Conservation (phyloP, 805 yeast genomes). For the Ogataea trehalophila region DNA sequence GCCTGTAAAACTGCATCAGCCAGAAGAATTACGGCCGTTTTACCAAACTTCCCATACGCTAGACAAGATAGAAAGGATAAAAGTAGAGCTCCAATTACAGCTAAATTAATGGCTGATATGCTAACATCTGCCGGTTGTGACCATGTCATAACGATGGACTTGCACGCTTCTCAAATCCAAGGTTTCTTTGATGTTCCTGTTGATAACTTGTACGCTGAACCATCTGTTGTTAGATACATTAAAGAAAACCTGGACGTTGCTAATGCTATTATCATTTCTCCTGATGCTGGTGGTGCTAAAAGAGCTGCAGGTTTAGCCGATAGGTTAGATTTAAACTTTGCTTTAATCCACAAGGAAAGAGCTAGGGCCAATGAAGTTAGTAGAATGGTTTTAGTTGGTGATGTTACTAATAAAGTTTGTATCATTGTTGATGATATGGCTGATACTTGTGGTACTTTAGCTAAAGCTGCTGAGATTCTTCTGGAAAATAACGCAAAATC, state of each 20-base stretch:
- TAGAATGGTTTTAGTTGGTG: conserved; percentile 82
- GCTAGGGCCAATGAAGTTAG: conserved; percentile 80
- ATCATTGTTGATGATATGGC: conserved; percentile 86
- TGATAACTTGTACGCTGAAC: conserved; percentile 81
- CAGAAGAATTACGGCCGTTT: conserved; percentile 74
- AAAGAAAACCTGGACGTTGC: conserved; percentile 53
- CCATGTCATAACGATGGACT: conserved; percentile 82
- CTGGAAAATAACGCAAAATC: conserved; percentile 63
- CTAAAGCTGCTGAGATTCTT: conserved; percentile 75
- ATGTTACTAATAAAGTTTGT: conserved; percentile 71
- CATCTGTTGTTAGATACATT: conserved; percentile 71
- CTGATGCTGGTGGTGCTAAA: conserved; percentile 90
- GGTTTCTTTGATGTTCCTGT: conserved; percentile 83
- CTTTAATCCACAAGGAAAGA: conserved; percentile 80
- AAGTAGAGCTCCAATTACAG: conserved; percentile 80
- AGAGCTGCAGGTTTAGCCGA: conserved; percentile 86
- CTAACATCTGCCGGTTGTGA: conserved; percentile 80
- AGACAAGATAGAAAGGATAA: conserved; percentile 86
- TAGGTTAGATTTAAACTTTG: conserved; percentile 72
- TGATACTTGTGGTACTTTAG: conserved; percentile 83
- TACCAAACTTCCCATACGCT: conserved; percentile 84
- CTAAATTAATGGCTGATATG: conserved; percentile 79
- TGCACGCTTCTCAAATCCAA: conserved; percentile 86
- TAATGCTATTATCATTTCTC: conserved; percentile 73
- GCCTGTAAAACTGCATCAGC: conserved; percentile 84